Evolutionary conservation across 805 yeast genomes (phyloP).

Genomic region (Vanderwaltozyma tropicalis): DNA sequence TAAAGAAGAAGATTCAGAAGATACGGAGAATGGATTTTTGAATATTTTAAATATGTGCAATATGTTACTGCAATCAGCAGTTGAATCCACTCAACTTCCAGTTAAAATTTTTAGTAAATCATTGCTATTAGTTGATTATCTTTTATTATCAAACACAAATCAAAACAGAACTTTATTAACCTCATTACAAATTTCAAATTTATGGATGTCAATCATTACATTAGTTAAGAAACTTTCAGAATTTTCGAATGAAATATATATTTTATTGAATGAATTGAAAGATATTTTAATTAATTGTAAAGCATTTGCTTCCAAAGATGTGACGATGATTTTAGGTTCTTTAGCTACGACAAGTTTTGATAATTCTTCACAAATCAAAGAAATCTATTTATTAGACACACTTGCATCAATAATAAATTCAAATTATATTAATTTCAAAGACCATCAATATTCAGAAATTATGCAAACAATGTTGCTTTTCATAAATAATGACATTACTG

Average conservation of each 20-base stretch:
- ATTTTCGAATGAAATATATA: conserved; percentile 18
- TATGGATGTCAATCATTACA: conserved; percentile 15
- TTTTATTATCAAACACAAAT: conserved; percentile 5
- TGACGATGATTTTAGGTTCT: conserved; percentile 11
- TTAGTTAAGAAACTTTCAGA: conserved; percentile 15
- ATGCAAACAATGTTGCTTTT: conserved; percentile 15
- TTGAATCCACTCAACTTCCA: conserved; percentile 18
- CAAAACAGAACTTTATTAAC: not conserved
- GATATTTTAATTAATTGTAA: conserved; percentile 7
- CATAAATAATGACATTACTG: conserved; percentile 7
- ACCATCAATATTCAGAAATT: conserved; percentile 16
- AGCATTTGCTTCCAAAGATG: conserved; percentile 10
- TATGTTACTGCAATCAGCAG: conserved; percentile 18
- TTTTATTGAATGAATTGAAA: conserved; percentile 19
- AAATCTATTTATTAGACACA: conserved; percentile 14
- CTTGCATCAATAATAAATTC: conserved; percentile 6
- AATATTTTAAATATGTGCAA: conserved; percentile 11
- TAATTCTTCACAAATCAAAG: conserved; percentile 5
- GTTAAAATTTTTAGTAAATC: conserved; percentile 20
- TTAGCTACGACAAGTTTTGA: conserved; percentile 6
- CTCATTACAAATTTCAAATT: conserved; percentile 1
- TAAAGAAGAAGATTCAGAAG: conserved; percentile 17
- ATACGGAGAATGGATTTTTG: conserved; percentile 17
- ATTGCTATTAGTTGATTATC: conserved; percentile 16
- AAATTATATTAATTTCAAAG: conserved; percentile 2